Conservation (phyloP, 805 yeast species). For the Wickerhamomyces tratensis region DNA sequence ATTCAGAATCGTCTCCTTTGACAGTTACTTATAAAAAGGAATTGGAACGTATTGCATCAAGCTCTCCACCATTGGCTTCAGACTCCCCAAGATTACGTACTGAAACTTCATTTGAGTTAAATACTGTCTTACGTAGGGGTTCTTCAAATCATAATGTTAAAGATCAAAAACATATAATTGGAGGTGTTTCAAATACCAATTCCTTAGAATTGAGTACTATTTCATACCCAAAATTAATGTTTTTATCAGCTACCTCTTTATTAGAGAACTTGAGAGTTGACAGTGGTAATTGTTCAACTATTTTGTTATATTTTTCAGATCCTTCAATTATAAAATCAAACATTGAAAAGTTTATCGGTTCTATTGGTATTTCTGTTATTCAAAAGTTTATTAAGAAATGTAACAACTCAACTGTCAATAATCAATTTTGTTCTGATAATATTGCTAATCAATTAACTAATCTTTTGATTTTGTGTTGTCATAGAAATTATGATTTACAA, state of each 20-base stretch:
- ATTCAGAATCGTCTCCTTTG: slow-evolving; percentile 47
- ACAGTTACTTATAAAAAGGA: slow-evolving; percentile 35
- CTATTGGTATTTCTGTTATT: slow-evolving; percentile 50
- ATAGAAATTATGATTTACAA: slow-evolving; percentile 66
- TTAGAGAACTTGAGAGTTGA: slow-evolving; percentile 73
- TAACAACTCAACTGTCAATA: slow-evolving; percentile 40
- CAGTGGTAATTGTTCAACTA: slow-evolving; percentile 74
- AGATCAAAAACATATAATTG: slow-evolving; percentile 56
- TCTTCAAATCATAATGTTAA: slow-evolving; percentile 74
- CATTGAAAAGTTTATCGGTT: slow-evolving; percentile 58
- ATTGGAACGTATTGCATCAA: slow-evolving; percentile 68
- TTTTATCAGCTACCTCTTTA: slow-evolving; percentile 71
- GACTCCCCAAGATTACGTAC: slow-evolving; percentile 73
- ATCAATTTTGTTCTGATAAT: slow-evolving; percentile 45
- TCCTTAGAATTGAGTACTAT: slow-evolving; percentile 42
- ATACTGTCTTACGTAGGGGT: slow-evolving; percentile 83
- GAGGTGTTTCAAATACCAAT: slow-evolving; percentile 27
- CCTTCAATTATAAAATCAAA: slow-evolving; percentile 67
- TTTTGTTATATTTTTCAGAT: slow-evolving; percentile 74
- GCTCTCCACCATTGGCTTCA: slow-evolving; percentile 81
- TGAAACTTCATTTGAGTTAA: slow-evolving; percentile 87
- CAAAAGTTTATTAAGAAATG: slow-evolving; percentile 40
- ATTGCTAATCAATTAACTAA: slow-evolving; percentile 63
- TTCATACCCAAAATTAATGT: slow-evolving; percentile 76
- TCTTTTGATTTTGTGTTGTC: slow-evolving; percentile 64